Evolutionary conservation across 2,329 filamentous ascomycete species (phyloP).

Genomic region (Niveomyces coronatus): DNA sequence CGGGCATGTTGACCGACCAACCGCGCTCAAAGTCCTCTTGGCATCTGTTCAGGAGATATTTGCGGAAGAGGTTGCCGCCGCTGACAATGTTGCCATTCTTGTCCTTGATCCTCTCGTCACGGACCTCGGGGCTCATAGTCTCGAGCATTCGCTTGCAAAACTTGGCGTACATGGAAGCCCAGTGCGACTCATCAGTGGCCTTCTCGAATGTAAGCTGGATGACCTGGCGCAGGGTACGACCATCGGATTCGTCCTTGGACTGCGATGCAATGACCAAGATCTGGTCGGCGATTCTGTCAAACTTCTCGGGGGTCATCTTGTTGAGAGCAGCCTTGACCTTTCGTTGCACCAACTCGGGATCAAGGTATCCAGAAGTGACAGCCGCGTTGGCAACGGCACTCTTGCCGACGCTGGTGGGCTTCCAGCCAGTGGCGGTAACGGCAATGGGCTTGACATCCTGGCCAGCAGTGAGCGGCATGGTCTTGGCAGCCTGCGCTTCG

Average conservation of each 20-base stretch:
- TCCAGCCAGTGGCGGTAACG: conserved; percentile 72
- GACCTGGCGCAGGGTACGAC: conserved; percentile 89
- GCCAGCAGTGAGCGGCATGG: conserved; percentile 83
- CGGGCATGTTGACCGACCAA: conserved; percentile 82
- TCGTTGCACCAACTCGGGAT: conserved; percentile 88
- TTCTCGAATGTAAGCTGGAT: conserved; percentile 99
- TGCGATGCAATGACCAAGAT: conserved; percentile 88
- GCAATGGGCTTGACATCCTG: conserved; percentile 73
- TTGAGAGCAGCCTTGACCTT: conserved; percentile 98
- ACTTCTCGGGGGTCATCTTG: conserved; percentile 99
- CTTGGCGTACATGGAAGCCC: conserved; percentile 97
- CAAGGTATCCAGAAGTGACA: conserved; percentile 50
- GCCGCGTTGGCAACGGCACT: conserved; percentile 26
- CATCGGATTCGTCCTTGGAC: conserved; percentile 90
- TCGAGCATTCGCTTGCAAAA: conserved; percentile 97
- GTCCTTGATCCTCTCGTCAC: conserved; percentile 89
- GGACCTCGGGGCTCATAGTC: conserved; percentile 88
- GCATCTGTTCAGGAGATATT: conserved; percentile 96
- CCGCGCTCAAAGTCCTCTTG: conserved; percentile 98
- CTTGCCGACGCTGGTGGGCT: conserved; percentile 61
- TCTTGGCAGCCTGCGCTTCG: conserved; percentile 66
- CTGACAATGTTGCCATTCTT: conserved; percentile 80
- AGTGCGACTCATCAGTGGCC: conserved; percentile 95
- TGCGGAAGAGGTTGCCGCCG: conserved; percentile 91
- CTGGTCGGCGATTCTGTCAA: conserved; percentile 88